Base-by-base conservation (phyloP, 176 grass and related monocot genomes). In the Dactylis glomerata region DNA sequence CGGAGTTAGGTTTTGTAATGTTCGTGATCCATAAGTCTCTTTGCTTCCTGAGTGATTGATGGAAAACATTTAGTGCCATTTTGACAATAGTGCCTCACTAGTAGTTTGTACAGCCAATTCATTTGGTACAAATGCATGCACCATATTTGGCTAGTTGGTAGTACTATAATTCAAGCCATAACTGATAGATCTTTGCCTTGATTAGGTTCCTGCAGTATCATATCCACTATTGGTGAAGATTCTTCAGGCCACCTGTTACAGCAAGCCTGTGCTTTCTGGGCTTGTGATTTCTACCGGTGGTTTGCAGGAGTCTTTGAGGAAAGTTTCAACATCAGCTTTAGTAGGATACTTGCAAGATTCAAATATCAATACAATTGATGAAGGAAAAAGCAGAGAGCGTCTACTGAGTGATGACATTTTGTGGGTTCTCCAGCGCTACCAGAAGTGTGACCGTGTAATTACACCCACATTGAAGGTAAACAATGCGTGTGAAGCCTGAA, bases 231-330 rank as follows among this genome's bases (percentile, higher is more conserved):
- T 98, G 24, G 89, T 98, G 84, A 92, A 98, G 59, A 91, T 98
- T 90, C 93, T 98, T 76, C 82, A 63, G 45, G 87, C 87, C 65
- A 87, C 63, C 62, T 90, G 85, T 83, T 98, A 92, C 86, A 98
- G 96, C 68, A 83, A 82, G 63, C 58, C 45, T 89, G 91, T 98
- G 83, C 96, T 95, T 76, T 90, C 96, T 79, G 93, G 96, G 23
- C 89, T 98, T 71, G 96, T 98, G 63, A 90, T 98, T 80, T 92
- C 96, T 90, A 91, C 81, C n/a, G 96, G 96, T 88, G 96, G 89
- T 64, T 91, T 98, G 85, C 96, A 95, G 77, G 96, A 94, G 67
- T 98, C 93, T 50, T 83, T 98, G 83, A 85, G 80, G 55, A 98
- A 92, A 90, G 69, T 86, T 78, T 89, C 93, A 59, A 83, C 79